phyloP scores from a whole-genome alignment of 345 rosid species.

The Syzygium aqueum region DNA sequence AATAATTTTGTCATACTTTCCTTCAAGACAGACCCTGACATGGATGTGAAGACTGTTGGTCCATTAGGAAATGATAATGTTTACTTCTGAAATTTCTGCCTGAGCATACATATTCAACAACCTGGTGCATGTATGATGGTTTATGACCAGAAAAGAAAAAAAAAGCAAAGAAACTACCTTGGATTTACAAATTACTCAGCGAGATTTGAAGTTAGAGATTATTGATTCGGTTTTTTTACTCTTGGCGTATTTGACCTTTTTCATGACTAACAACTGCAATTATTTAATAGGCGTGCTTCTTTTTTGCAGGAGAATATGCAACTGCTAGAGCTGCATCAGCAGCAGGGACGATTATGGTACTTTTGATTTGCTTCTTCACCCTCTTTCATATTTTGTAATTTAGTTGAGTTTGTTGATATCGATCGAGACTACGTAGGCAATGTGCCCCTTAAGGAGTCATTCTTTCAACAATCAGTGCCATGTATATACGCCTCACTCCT shows the following conservation, averaged over 20 bases:
- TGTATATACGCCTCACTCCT: neutral
- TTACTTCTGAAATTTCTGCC: neutral
- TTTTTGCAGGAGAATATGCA: slow-evolving; percentile 76
- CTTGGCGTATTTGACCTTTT: neutral
- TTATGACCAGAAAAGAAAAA: neutral
- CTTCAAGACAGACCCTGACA: neutral
- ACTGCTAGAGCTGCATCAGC: slow-evolving; percentile 90
- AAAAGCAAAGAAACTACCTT: neutral
- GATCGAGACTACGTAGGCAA: neutral
- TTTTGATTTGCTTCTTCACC: slow-evolving; percentile 3
- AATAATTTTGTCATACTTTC: neutral
- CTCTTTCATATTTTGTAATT: neutral
- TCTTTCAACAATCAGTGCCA: neutral
- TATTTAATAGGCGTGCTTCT: neutral
- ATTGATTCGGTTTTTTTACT: neutral
- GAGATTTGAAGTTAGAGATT: neutral
- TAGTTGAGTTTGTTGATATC: neutral
- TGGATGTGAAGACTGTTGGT: neutral
- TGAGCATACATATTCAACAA: neutral
- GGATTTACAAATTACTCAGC: neutral
- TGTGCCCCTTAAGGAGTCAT: neutral
- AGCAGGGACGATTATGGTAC: slow-evolving; percentile 86
- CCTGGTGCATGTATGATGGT: neutral
- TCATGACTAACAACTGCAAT: neutral
- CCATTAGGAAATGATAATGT: neutral